phyloP scores from a whole-genome alignment of 1,139 yeast species.

The Zygoascus hellenicus region DNA sequence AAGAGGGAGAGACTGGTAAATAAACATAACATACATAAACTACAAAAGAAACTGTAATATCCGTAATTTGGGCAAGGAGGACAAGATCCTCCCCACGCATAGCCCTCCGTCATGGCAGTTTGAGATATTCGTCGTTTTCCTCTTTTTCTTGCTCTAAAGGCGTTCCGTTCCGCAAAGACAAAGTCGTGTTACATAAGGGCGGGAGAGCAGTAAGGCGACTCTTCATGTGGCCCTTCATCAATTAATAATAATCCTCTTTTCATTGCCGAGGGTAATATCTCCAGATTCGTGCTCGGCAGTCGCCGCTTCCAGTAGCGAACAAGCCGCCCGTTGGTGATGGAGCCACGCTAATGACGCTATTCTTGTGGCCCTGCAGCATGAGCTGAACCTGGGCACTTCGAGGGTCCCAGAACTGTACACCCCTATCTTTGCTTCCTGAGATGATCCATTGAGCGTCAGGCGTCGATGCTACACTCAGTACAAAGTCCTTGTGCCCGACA shows the following conservation, averaged over 20 bases:
- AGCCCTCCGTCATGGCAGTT: too few relatives aligned
- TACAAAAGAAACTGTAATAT: conserved; percentile 11
- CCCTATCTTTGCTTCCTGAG: conserved; percentile 95
- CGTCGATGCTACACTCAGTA: conserved; percentile 87
- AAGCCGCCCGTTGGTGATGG: conserved; percentile 76
- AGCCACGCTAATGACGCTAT: conserved; percentile 91
- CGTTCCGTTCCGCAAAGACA: too few relatives aligned
- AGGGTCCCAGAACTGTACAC: conserved; percentile 97
- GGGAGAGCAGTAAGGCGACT: background rate
- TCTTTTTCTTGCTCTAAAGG: too few relatives aligned
- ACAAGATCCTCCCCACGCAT: too few relatives aligned
- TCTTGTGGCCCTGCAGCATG: conserved; percentile 96
- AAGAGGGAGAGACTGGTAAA: background rate
- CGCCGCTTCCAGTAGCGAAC: conserved; percentile 98
- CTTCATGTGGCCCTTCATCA: background rate
- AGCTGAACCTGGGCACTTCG: conserved; percentile 85
- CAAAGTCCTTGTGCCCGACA: conserved; percentile 95
- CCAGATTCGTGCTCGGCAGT: conserved; percentile 97
- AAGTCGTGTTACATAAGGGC: too few relatives aligned
- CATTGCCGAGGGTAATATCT: conserved; percentile 39
- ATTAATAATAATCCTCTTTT: background rate
- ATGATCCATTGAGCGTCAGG: conserved; percentile 89
- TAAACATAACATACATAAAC: conserved; percentile 5
- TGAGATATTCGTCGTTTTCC: too few relatives aligned
- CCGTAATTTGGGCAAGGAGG: conserved; percentile 2